Evolutionary conservation across 257 asterid genomes (phyloP), one percentile per base, ranked within the genome.

Genomic region (Gynochthodes officinalis): DNA sequence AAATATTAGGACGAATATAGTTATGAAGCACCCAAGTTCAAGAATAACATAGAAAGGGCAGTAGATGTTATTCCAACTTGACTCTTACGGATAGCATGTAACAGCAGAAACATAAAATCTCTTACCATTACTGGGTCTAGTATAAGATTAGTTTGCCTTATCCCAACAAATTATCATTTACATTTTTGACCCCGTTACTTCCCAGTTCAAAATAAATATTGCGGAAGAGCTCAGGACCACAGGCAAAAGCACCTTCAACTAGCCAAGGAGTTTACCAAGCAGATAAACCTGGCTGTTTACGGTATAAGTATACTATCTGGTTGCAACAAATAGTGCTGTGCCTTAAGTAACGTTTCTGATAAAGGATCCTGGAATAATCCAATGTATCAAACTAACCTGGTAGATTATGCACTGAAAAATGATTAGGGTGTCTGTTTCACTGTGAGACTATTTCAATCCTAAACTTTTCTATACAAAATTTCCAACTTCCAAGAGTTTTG

Each of bases 401-500:
- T 30, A 21, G 7, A 33, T 2, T 23, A 18, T 32, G 30, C 67
- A 33, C 53, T 23, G 23, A 37, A 10, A 57, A 11, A 46, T 25
- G 23, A 21, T 61, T 43, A 4, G 21, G 59, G 21, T 32, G 30
- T 28, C 23, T 5, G 33, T 67, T 32, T 63, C 18, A 35, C 5
- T 10, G 23, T 10, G 19, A 4, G 14, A 12, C n/a, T 5, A 23
- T 67, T 30, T n/a, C 19, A 23, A 64, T 72, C 61, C 14, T 6
- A 53, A 46, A 68, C 40, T 16, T 58, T n/a, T 40, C 35, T n/a
- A 30, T 5, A 27, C 7, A 37, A 61, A 33, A 63, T 0, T 55
- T 73, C 21, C 13, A 44, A 48, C 63, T 73, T 23, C 15, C 70
- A 49, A 35, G 33, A 15, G 37, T n/a, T 23, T 48, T 73, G 30